Conservation (phyloP, 345 rosid species). For the Aquilaria sinensis region DNA sequence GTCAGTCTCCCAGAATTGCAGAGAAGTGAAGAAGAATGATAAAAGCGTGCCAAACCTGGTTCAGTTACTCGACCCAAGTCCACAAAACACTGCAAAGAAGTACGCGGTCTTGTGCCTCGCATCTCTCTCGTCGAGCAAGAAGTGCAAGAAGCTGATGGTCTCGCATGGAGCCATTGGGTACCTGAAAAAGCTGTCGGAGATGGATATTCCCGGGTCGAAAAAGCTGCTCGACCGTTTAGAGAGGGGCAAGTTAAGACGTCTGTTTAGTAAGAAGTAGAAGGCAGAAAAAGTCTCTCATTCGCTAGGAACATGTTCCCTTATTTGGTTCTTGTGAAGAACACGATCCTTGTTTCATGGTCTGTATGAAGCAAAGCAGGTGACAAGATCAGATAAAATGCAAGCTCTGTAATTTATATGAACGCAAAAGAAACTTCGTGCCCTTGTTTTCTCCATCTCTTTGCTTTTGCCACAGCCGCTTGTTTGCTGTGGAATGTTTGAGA, state of each 20-base stretch:
- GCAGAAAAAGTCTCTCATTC: not conserved
- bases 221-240: conserved; percentile 81
- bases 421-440: too few relatives aligned
- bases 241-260: conserved; percentile 65
- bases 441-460: too few relatives aligned
- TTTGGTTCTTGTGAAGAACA: conserved; percentile 14
- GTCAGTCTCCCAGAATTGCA: conserved; percentile 53
- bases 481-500: too few relatives aligned
- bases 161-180: conserved; percentile 94
- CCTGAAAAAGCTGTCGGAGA: conserved; percentile 75
- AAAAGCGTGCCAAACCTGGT: conserved; percentile 75
- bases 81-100: conserved; percentile 78
- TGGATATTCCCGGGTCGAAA: conserved; percentile 85
- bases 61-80: conserved; percentile 78
- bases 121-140: conserved; percentile 68
- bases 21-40: conserved; percentile 67
- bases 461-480: too few relatives aligned
- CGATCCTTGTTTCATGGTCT: conserved; percentile 39
- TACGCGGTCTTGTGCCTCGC: conserved; percentile 66
- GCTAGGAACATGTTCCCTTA: too few relatives aligned
- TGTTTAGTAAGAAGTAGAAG: conserved; percentile 59
- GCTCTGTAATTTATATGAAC: too few relatives aligned
- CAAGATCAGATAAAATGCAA: not conserved
- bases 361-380: conserved; percentile 36
- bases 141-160: conserved; percentile 91